Percentiles rank a stretch among this genome's conserved stretches.
Evolutionary conservation across 306 rosid genomes (phyloP).

Genomic region (Prunus salicina): DNA sequence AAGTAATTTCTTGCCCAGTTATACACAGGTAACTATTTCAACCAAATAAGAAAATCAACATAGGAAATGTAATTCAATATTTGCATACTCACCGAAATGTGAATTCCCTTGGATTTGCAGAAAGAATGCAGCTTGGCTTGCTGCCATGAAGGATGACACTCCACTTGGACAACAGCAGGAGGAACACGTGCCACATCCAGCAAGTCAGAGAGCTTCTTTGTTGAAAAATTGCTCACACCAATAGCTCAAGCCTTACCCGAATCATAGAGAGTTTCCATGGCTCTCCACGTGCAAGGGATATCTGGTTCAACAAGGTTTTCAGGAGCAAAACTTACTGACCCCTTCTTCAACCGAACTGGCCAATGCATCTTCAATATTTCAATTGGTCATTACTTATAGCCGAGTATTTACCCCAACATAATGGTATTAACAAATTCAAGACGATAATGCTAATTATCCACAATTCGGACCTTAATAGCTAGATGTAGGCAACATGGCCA

Average conservation of each 20-base stretch:
- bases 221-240: conserved; percentile 70
- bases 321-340: conserved; percentile 29
- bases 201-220: conserved; percentile 47
- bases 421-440: conserved; percentile 11
- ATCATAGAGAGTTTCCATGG: conserved; percentile 54
- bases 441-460: background rate
- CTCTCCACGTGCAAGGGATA: conserved; percentile 60
- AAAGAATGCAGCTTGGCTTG: conserved; percentile 46
- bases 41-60: background rate
- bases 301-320: conserved; percentile 41
- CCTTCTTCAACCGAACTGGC: conserved; percentile 59
- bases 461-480: background rate
- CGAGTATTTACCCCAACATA: background rate
- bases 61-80: background rate
- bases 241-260: conserved; percentile 57
- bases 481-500: background rate
- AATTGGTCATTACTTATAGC: background rate
- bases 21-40: background rate
- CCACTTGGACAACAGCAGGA: conserved; percentile 70
- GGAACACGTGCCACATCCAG: conserved; percentile 48
- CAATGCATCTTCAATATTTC: conserved; percentile 46
- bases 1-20: background rate
- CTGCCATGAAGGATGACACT: conserved; percentile 73
- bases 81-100: conserved; percentile 50
- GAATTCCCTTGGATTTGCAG: conserved; percentile 61